Evolutionary conservation across 192 early-diverging fungal species (phyloP), one percentile per base, ranked within the genome.

Genomic region (Linnemannia zychae): DNA sequence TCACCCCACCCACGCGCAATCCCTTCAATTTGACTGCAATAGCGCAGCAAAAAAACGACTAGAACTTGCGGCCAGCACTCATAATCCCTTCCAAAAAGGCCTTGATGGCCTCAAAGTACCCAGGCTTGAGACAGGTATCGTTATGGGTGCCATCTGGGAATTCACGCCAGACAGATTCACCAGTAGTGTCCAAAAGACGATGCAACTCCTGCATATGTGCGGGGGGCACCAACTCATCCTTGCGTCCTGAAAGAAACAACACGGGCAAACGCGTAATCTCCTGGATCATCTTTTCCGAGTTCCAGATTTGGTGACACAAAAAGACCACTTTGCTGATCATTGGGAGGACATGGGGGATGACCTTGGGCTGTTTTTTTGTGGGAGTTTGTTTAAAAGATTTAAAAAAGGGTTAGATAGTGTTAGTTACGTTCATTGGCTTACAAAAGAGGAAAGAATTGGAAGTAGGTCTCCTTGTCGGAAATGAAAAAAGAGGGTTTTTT

Each of bases 111-210:
- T 96, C 95, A 90, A 96, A 97, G 83, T 98, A 99, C 0, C 93
- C 95, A 7, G 82, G 89, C 92, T 99, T 94, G 36, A 96, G 71
- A 68, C 94, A 94, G 7, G 97, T 98, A 63, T 98, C 97, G 79
- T 98, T 98, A 88, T 99, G 98, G 53, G 91, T 95, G 24, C 98
- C 98, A n/a, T 93, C 77, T 16, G 82, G 79, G 88, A 98, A 98
- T 81, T 90, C 90, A 46, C 91, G 90, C 92, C 93, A 91, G 17
- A 71, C 76, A 34, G 82, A 81, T 11, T 69, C 63, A 60, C 88
- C 81, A n/a, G 87, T 79, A 2, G 91, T 90, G 57, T 91, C 84
- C 47, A 91, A 89, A 37, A 93, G 77, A 66, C 94, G 93, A 46
- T 92, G 93, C 17, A 99, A 91, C 63, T 88, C 83, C 24, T 86